Conservation (phyloP, 148 eudicot species). For the Polygonum aviculare region DNA sequence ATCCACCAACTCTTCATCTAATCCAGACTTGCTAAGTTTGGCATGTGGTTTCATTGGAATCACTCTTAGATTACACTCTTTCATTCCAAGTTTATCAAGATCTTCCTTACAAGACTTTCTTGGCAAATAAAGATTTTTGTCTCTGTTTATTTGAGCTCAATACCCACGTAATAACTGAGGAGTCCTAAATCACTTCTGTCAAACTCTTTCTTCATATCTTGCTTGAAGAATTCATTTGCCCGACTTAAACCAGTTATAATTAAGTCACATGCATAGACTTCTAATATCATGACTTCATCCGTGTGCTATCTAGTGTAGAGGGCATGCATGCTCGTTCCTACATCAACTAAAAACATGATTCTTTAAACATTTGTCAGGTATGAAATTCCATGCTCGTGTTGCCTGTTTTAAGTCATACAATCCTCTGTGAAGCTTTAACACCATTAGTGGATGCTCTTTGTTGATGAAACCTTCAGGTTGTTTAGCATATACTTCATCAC, state of each 20-base stretch:
- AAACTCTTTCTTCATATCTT: background rate
- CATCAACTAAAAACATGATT: background rate
- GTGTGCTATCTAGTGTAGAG: background rate
- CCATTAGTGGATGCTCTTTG: background rate
- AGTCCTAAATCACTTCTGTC: conserved; percentile 2
- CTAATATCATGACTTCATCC: background rate
- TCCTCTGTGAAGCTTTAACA: background rate
- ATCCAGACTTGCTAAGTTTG: too few species aligned
- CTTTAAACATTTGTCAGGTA: background rate
- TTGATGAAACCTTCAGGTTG: conserved; percentile 7
- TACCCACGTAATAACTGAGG: background rate
- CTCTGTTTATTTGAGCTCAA: background rate
- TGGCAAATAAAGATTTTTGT: too few species aligned
- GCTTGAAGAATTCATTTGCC: background rate
- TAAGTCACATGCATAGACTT: conserved; percentile 4
- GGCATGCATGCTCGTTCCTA: background rate
- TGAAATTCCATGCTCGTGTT: background rate
- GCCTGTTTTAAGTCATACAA: conserved; percentile 3
- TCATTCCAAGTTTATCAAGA: too few species aligned
- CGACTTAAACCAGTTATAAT: background rate
- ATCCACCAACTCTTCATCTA: too few species aligned
- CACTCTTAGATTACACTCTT: too few species aligned
- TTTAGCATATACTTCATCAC: background rate
- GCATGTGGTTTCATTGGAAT: too few species aligned
- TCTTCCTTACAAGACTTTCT: too few species aligned